phyloP scores from a whole-genome alignment of 805 yeast species.

The Kodamaea sagamina region DNA sequence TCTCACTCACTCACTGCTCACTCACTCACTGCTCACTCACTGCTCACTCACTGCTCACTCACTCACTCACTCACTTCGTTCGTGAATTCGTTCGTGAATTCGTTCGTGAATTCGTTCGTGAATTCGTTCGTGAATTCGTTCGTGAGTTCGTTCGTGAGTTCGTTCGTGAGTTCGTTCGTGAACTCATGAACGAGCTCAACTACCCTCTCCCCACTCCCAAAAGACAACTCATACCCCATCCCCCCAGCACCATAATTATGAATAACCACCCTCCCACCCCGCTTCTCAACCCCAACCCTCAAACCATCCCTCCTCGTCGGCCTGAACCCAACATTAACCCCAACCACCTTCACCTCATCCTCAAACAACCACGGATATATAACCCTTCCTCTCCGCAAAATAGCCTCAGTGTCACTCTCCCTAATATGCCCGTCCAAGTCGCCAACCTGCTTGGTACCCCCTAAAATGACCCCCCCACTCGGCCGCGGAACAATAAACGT shows the following conservation, averaged over 20 bases:
- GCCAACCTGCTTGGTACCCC: slow-evolving; percentile 67
- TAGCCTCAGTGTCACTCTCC: slow-evolving; percentile 47
- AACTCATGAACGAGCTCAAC: slow-evolving; percentile 18
- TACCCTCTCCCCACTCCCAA: slow-evolving; percentile 59
- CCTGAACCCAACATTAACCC: slow-evolving; percentile 65
- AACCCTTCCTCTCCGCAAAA: slow-evolving; percentile 46
- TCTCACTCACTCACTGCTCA: too few species aligned
- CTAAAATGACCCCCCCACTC: slow-evolving; percentile 63
- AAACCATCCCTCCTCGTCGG: slow-evolving; percentile 64
- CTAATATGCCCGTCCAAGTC: slow-evolving; percentile 38
- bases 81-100: too few species aligned
- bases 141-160: too few species aligned
- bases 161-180: neutral
- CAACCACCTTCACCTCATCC: slow-evolving; percentile 34
- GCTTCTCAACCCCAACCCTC: slow-evolving; percentile 37
- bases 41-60: too few species aligned
- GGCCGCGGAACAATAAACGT: slow-evolving; percentile 70
- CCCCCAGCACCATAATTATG: slow-evolving; percentile 82
- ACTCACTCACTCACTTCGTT: too few species aligned
- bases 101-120: too few species aligned
- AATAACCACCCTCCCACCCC: slow-evolving; percentile 33
- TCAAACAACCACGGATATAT: slow-evolving; percentile 59
- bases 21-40: too few species aligned
- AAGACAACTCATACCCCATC: slow-evolving; percentile 67
- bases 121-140: too few species aligned